A percentile compares a stretch with the other conserved stretches of the same genome.
Evolutionary conservation across 2,329 filamentous ascomycete species (phyloP).

Genomic region (Leptographium procerum): DNA sequence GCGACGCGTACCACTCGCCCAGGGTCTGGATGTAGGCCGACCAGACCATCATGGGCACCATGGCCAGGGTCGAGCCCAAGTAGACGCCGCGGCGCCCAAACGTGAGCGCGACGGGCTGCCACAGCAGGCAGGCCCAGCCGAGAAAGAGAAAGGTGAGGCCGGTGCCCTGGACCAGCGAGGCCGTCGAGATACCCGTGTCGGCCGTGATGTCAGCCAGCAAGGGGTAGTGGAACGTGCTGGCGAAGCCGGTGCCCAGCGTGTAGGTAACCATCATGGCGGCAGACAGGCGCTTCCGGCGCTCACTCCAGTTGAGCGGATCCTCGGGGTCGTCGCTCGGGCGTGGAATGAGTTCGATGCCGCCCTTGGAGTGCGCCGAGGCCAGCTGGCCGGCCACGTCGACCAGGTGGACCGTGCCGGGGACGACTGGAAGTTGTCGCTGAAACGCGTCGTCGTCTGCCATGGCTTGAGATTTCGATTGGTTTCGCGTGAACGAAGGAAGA

Average conservation of each 20-base stretch:
- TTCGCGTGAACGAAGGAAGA: neutral
- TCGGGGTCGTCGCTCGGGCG: conserved; percentile 30
- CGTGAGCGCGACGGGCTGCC: conserved; percentile 34
- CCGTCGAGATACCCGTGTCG: conserved; percentile 32
- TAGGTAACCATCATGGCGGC: conserved; percentile 23
- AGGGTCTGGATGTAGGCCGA: conserved; percentile 26
- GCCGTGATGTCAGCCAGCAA: conserved; percentile 34
- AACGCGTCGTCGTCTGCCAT: neutral
- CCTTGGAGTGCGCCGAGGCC: conserved; percentile 17
- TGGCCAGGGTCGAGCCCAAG: conserved; percentile 16
- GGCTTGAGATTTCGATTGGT: neutral
- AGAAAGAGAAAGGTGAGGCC: conserved; percentile 34
- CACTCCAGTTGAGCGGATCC: conserved; percentile 43
- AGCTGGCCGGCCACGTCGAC: conserved; percentile 23
- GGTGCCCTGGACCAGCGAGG: conserved; percentile 34
- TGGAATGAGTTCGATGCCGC: conserved; percentile 15
- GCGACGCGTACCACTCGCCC: conserved; percentile 32
- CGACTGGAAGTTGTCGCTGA: neutral
- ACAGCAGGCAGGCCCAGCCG: conserved; percentile 33
- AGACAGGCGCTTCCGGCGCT: conserved; percentile 34
- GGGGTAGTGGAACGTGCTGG: conserved; percentile 35
- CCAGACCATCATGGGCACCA: conserved; percentile 23
- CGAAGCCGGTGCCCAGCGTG: conserved; percentile 35
- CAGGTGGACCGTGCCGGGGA: conserved; percentile 30
- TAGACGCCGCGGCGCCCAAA: conserved; percentile 24